Percentiles rank a stretch among this genome's conserved stretches.
Conservation (phyloP, 202 grass and related monocot species). For the Saccharum hybrid region DNA sequence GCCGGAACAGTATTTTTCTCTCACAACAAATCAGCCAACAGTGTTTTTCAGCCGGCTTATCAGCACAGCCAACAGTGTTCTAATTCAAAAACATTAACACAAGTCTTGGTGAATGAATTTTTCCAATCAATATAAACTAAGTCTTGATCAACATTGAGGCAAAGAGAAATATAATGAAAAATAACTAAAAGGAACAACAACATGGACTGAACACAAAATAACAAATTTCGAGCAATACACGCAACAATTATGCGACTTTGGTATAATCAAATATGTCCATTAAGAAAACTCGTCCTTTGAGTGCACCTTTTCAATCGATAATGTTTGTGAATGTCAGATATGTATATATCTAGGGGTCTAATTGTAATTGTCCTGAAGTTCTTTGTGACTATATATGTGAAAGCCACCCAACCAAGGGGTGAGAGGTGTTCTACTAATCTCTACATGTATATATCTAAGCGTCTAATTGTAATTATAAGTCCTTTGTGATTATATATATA, state of each 20-base stretch:
- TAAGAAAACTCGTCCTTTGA: neutral
- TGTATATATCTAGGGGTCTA: too few relatives aligned
- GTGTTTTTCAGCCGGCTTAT: too few relatives aligned
- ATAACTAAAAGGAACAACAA: constrained; percentile 19
- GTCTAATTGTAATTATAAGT: too few relatives aligned
- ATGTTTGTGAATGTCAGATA: neutral
- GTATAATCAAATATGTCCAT: neutral
- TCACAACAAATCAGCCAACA: too few relatives aligned
- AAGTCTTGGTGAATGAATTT: neutral
- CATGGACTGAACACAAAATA: neutral
- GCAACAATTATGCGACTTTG: neutral
- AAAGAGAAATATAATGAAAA: constrained; percentile 1
- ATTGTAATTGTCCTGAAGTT: too few relatives aligned
- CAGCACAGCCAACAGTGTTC: too few relatives aligned
- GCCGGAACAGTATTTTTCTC: too few relatives aligned
- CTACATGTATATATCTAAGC: too few relatives aligned
- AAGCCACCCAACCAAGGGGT: too few relatives aligned
- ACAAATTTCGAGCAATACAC: neutral
- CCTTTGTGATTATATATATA: too few relatives aligned
- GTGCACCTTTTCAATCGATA: neutral
- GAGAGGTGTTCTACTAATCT: too few relatives aligned
- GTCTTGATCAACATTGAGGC: neutral
- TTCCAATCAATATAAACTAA: neutral
- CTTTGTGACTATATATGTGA: too few relatives aligned
- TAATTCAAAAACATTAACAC: neutral